These are phyloP conservation scores for Penicillium goetzii DNA, from an alignment of 495 filamentous ascomycete genomes.

Conservation along the genomic window DNA sequence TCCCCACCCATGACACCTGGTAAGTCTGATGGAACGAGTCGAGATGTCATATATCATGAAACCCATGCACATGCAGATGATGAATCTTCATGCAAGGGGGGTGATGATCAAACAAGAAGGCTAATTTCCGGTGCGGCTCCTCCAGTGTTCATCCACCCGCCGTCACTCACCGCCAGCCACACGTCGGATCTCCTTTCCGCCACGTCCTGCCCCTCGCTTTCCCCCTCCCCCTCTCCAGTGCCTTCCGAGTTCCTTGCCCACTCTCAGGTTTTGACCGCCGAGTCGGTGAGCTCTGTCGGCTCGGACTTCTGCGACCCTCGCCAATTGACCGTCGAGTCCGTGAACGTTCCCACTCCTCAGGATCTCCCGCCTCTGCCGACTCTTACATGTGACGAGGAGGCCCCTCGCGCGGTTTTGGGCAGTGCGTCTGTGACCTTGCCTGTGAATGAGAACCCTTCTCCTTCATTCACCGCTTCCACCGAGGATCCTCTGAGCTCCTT, in stretches of 20 bases:
- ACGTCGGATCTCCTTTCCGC: conserved; percentile 74
- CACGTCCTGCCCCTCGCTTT: conserved; percentile 78
- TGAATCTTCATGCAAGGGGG: conserved; percentile 27
- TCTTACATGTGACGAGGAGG: conserved; percentile 71
- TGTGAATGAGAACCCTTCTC: conserved; percentile 52
- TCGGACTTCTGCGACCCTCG: conserved; percentile 90
- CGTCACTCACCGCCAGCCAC: conserved; percentile 66
- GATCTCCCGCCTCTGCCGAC: conserved; percentile 74
- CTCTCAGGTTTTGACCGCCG: conserved; percentile 54
- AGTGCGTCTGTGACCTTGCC: conserved; percentile 63
- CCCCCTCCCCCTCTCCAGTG: conserved; percentile 73
- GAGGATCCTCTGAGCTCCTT: conserved; percentile 63
- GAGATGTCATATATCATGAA: conserved; percentile 23
- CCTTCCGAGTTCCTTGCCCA: conserved; percentile 66
- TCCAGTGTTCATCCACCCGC: conserved; percentile 80
- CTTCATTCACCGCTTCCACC: conserved; percentile 52
- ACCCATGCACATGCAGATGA: conserved; percentile 9
- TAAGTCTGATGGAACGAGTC: conserved; percentile 54
- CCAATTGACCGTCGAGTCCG: conserved; percentile 78
- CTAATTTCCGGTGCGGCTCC: conserved; percentile 23
- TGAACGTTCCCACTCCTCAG: conserved; percentile 52
- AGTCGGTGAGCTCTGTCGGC: conserved; percentile 35
- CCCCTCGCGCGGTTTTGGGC: conserved; percentile 74
- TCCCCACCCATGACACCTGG: conserved; percentile 93
- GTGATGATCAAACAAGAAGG: conserved; percentile 19